A percentile compares a stretch with the other conserved stretches of the same genome.
These are phyloP conservation scores for Naganishia vaughanmartiniae DNA, from an alignment of 768 basidiomycete species.

Conservation along the genomic window DNA sequence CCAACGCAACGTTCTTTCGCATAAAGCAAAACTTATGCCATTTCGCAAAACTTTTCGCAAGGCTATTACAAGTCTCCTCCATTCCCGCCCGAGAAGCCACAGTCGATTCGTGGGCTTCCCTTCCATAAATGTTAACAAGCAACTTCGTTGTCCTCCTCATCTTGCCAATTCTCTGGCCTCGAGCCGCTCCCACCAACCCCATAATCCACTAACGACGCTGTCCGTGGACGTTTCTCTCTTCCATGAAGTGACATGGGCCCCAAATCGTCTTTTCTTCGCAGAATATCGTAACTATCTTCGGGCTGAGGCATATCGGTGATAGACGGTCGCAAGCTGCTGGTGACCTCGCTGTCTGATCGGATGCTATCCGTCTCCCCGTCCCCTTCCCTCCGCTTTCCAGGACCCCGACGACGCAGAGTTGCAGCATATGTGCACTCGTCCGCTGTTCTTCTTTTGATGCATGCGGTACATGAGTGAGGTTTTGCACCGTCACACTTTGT, in stretches of 20 bases:
- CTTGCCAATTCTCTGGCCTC: not conserved
- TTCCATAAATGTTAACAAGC: not conserved
- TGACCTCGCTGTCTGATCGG: not conserved
- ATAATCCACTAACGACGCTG: not conserved
- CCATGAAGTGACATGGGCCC: not conserved
- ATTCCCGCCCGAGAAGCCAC: too few species aligned
- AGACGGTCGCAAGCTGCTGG: not conserved
- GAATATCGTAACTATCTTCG: not conserved
- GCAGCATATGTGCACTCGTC: conserved; percentile 26
- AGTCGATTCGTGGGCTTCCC: too few species aligned
- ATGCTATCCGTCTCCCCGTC: not conserved
- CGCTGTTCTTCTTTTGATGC: conserved; percentile 17
- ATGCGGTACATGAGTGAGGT: conserved; percentile 28
- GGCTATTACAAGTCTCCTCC: too few species aligned
- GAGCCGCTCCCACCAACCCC: not conserved
- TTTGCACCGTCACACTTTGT: conserved; percentile 27
- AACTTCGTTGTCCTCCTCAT: not conserved
- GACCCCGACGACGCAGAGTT: conserved; percentile 27
- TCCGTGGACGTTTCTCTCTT: not conserved
- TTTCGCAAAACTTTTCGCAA: too few species aligned
- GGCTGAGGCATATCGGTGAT: not conserved
- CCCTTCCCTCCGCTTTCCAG: conserved; percentile 30
- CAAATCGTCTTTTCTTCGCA: not conserved
- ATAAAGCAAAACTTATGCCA: too few species aligned
- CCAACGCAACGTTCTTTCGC: not conserved